Evolutionary conservation across 139 green algal genomes (phyloP).

Genomic region (Limnomonas spitsbergensis): DNA sequence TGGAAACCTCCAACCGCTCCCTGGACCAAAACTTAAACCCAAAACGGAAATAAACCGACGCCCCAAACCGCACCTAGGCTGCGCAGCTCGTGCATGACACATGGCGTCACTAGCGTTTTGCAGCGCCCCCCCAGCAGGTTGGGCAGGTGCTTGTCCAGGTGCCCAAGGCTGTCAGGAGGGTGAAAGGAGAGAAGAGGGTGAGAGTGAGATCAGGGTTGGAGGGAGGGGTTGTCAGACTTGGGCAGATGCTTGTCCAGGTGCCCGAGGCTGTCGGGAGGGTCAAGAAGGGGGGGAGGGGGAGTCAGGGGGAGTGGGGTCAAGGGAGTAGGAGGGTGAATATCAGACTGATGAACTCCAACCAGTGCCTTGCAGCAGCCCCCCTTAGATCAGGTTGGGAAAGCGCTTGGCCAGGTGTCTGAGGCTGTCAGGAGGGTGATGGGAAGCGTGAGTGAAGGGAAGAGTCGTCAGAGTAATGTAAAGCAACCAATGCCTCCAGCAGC

Average conservation of each 20-base stretch:
- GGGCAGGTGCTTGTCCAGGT: slow-evolving; percentile 46
- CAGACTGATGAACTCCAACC: no score
- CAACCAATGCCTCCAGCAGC: no score
- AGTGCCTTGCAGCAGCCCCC: no score
- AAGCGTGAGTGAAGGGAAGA: no score
- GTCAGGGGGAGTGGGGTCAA: background rate
- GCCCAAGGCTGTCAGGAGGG: slow-evolving; percentile 34
- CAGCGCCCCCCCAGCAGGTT: slow-evolving; percentile 54
- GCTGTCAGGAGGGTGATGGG: no score
- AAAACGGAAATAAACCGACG: no score
- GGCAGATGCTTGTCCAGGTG: slow-evolving; percentile 49
- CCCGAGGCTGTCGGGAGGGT: slow-evolving; percentile 30
- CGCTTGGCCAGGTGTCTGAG: slow-evolving; percentile 39
- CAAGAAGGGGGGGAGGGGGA: background rate
- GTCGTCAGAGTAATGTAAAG: no score
- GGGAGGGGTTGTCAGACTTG: slow-evolving; percentile 6
- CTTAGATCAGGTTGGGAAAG: no score
- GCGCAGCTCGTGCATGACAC: slow-evolving; percentile 59
- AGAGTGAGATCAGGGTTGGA: background rate
- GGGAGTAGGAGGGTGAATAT: background rate
- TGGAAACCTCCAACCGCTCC: no score
- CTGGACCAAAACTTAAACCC: no score
- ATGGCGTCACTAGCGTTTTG: slow-evolving; percentile 65
- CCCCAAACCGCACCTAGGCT: no score
- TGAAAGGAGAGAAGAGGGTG: background rate